Conservation (phyloP, 371 early-diverging fungal species). For the Rhizopus stolonifer region DNA sequence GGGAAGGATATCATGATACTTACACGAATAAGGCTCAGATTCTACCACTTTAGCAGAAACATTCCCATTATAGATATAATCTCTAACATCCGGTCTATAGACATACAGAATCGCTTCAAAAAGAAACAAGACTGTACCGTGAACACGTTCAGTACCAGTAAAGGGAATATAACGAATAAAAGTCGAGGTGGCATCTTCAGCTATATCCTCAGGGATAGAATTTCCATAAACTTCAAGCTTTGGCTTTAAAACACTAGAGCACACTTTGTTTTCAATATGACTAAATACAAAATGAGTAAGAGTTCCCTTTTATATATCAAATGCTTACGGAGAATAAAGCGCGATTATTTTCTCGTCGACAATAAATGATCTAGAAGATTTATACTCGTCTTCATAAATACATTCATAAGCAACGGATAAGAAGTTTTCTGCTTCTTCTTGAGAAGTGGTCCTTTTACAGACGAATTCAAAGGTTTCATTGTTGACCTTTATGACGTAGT, state of each 20-base stretch:
- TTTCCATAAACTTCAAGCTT: background rate
- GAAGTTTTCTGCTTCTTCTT: background rate
- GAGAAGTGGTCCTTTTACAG: background rate
- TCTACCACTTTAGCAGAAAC: constrained; percentile 50
- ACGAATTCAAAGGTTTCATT: background rate
- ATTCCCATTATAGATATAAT: constrained; percentile 12
- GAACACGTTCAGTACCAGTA: background rate
- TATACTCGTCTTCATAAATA: background rate
- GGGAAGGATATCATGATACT: too few species aligned
- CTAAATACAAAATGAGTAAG: background rate
- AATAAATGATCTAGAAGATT: background rate
- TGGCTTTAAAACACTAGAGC: background rate
- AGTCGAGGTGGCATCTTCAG: background rate
- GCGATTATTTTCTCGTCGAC: background rate
- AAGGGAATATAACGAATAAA: background rate
- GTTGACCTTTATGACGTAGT: background rate
- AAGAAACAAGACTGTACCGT: constrained; percentile 5
- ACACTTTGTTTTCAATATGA: background rate
- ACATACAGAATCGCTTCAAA: constrained; percentile 22
- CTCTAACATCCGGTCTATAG: constrained; percentile 2
- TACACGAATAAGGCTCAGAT: constrained; percentile 28
- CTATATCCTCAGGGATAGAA: background rate
- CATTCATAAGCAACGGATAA: background rate
- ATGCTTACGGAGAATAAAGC: background rate
- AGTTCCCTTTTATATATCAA: background rate